Conservation (phyloP, 2,329 filamentous ascomycete genomes). For the Rhynchosporium agropyri region DNA sequence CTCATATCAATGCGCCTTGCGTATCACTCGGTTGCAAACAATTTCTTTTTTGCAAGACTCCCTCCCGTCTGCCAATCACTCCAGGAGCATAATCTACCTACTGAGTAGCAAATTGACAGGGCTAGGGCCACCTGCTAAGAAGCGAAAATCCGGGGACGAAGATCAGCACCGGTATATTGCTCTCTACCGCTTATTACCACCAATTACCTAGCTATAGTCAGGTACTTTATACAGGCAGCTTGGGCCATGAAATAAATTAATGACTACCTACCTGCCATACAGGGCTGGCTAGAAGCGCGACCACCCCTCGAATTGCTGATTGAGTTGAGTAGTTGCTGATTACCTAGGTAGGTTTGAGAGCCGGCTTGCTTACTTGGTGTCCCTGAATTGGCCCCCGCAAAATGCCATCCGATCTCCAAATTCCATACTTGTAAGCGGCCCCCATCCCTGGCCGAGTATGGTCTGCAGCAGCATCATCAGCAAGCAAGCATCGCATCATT, state of each 20-base stretch:
- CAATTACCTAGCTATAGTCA: too few relatives aligned
- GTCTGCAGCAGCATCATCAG: constrained; percentile 2
- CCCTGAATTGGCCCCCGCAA: constrained; percentile 4
- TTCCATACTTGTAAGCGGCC: neutral
- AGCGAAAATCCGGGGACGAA: neutral
- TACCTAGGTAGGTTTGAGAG: neutral
- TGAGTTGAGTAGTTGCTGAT: neutral
- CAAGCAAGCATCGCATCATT: constrained; percentile 3
- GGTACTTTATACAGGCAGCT: neutral
- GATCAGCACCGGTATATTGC: neutral
- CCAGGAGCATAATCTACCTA: too few relatives aligned
- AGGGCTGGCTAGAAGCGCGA: constrained; percentile 22
- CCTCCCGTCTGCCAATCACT: too few relatives aligned
- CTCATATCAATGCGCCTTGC: constrained; percentile 8
- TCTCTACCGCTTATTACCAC: neutral
- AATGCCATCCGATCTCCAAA: neutral
- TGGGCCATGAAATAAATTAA: constrained; percentile 16
- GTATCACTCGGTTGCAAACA: constrained; percentile 15
- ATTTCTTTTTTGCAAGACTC: neutral
- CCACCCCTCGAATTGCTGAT: constrained; percentile 24
- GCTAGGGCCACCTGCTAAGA: neutral
- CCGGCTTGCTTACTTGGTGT: neutral
- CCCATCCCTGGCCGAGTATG: constrained; percentile 8
- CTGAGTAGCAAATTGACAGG: too few relatives aligned
- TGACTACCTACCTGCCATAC: neutral